These are phyloP conservation scores for Boletus insuetus DNA, from an alignment of 768 basidiomycete genomes.

Conservation along the genomic window DNA sequence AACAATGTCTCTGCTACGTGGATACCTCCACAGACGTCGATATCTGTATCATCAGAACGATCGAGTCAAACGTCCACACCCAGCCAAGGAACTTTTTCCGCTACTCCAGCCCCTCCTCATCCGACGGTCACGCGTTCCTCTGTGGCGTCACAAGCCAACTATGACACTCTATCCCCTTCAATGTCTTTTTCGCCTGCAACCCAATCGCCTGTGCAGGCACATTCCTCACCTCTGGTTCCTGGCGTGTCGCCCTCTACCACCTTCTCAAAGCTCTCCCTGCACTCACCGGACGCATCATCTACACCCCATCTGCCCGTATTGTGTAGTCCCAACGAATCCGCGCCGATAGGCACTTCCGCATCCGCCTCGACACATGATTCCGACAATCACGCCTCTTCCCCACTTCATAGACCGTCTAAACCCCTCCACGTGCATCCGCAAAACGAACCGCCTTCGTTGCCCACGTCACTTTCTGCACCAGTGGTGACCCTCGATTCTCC, in stretches of 20 bases:
- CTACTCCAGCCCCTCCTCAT: neutral
- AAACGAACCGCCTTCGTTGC: constrained; percentile 11
- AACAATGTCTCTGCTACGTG: constrained; percentile 10
- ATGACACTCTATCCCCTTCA: neutral
- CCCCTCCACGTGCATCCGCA: constrained; percentile 28
- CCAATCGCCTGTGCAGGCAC: neutral
- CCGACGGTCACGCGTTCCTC: neutral
- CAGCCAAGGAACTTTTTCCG: neutral
- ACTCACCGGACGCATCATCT: constrained; percentile 31
- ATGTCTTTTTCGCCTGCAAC: neutral
- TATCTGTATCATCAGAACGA: neutral
- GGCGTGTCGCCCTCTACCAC: constrained; percentile 43
- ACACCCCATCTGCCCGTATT: constrained; percentile 10
- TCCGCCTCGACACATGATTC: neutral
- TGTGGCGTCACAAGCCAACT: neutral
- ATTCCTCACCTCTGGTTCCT: constrained; percentile 1
- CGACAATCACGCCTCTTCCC: constrained; percentile 6
- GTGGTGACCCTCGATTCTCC: constrained; percentile 5
- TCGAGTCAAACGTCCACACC: constrained; percentile 4
- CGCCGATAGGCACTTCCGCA: neutral
- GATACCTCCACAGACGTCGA: constrained; percentile 11
- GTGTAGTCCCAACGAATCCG: constrained; percentile 7
- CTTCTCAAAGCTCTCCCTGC: constrained; percentile 52
- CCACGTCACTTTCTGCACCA: constrained; percentile 7
- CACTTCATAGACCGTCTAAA: constrained; percentile 22